Evolutionary conservation across 1,139 yeast genomes (phyloP), one percentile per base, ranked within the genome.

Genomic region (Sugiyamaella neomexicana): DNA sequence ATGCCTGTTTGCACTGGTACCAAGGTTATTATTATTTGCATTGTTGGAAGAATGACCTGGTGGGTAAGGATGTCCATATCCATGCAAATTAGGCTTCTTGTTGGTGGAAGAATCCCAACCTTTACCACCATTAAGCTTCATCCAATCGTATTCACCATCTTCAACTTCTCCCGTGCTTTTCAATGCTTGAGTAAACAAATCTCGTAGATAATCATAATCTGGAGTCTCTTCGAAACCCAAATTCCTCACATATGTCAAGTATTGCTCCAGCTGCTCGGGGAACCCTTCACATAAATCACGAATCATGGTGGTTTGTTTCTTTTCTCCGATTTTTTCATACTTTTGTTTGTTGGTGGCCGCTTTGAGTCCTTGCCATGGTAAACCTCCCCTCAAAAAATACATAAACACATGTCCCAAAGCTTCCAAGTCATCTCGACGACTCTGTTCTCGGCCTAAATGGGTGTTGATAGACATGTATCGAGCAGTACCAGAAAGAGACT

Each of bases 311-410:
- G 93, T 81, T 72, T 90, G 89, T 74, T 91, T 91, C 72, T 91
- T 91, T 67, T 89, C 93, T 58, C 97, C 98, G 72, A 93, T 93
- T 71, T 90, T 91, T 72, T 93, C 98, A 72, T 93, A 93, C 72
- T 93, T 93, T 68, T 88, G 90, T 74, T 93, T 93, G 75, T 93
- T 93, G 40, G 96, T 90, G 61, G 96, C 96, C n/a, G 98, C 99
- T 73, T 91, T 91, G 62, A 93, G 79, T 29, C 99, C 98, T 75
- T 93, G 99, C 99, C 99, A 93, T 50, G 99, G 99, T 67, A 93
- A 80, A 60, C 89, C 90, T 49, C 99, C 99, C 63, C 95, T 80
- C 64, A 93, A 74, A 68, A 93, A 93, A 73, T 93, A 93, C 74
- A 93, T 86, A 69, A 93, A 89, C 2, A 93, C 98, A 73, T 93